Evolutionary conservation across 2,329 filamentous ascomycete species (phyloP), one percentile per base, ranked within the genome.

Genomic region (Lasiodiplodia sp.): DNA sequence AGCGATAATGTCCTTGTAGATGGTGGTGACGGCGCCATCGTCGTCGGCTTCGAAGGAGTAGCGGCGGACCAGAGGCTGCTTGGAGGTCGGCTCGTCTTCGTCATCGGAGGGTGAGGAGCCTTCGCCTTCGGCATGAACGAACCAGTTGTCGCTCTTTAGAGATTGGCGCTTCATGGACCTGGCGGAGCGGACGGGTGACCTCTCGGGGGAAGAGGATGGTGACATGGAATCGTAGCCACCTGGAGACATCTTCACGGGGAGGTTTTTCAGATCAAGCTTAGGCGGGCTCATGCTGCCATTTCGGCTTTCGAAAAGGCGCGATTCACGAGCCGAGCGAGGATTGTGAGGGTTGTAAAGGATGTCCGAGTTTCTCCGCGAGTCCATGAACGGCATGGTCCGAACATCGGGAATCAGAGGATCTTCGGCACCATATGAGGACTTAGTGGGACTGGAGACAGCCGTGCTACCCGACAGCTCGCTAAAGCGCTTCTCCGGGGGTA

Each of bases 381-480:
- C 90, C 80, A 92, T 87, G 79, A 97, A 97, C 0, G 94, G 90
- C 62, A 97, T 85, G 0, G 86, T 87, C 0, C 72, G 80, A 75
- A 72, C 75, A n/a, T 80, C 75, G 4, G 78, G 79, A 47, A 84
- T 81, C 49, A 84, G 72, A 3, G 82, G 79, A 34, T 68, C 65
- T 53, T 66, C 62, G 53, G 82, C 79, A n/a, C 76, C 71, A 18
- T 75, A 74, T 3, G 81, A 83, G 12, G 76, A 70, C 21, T 77
- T 75, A n/a, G 79, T 37, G 5, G 67, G 58, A 76, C 38, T 79
- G 65, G 78, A 76, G 7, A 77, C 71, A 47, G 81, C 76, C 12
- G 84, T 78, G 44, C 82, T 86, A 12, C 82, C 84, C 31, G 77
- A 81, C 58, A 82, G 72, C 14, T 82, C 80, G 68, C 85, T 87